A percentile compares a stretch with the other conserved stretches of the same genome.
phyloP scores from a whole-genome alignment of 257 asterid species.

The Plantago elongata region DNA sequence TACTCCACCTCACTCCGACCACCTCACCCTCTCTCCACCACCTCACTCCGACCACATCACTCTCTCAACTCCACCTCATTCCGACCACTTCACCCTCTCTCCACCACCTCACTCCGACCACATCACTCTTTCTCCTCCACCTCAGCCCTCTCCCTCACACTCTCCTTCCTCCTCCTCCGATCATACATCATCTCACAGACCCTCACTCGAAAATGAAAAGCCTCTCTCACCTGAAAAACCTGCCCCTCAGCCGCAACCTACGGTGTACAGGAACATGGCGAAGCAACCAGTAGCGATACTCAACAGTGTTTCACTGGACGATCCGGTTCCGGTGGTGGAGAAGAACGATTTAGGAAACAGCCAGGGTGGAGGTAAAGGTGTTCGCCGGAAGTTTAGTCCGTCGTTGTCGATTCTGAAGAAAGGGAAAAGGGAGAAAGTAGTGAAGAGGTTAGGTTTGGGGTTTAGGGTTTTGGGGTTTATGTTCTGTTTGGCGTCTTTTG shows the following conservation, averaged over 20 bases:
- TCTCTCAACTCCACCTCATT: conserved; percentile 17
- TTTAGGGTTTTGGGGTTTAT: conserved; percentile 54
- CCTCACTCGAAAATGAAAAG: conserved; percentile 34
- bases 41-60: too few relatives aligned
- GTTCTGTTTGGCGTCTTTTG: conserved; percentile 56
- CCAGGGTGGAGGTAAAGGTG: conserved; percentile 24
- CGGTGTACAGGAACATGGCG: conserved; percentile 30
- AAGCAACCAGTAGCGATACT: conserved; percentile 30
- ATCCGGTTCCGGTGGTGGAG: conserved; percentile 23
- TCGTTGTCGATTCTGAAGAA: conserved; percentile 36
- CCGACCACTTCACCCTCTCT: conserved; percentile 41
- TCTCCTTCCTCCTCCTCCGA: conserved; percentile 58
- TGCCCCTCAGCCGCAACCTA: conserved; percentile 9
- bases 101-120: conserved; percentile 34
- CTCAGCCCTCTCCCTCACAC: conserved; percentile 29
- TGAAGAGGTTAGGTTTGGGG: conserved; percentile 52
- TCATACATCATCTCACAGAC: conserved; percentile 29
- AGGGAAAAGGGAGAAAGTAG: conserved; percentile 35
- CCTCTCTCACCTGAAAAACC: conserved; percentile 19
- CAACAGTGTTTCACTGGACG: conserved; percentile 22
- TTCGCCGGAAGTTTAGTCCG: conserved; percentile 32
- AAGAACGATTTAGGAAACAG: too few relatives aligned
- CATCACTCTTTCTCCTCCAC: conserved; percentile 42
- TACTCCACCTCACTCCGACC: conserved; percentile 33
- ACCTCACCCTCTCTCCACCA: conserved; percentile 38